Conservation (phyloP, 2,329 filamentous ascomycete species). For the Cladosporium sp. region DNA sequence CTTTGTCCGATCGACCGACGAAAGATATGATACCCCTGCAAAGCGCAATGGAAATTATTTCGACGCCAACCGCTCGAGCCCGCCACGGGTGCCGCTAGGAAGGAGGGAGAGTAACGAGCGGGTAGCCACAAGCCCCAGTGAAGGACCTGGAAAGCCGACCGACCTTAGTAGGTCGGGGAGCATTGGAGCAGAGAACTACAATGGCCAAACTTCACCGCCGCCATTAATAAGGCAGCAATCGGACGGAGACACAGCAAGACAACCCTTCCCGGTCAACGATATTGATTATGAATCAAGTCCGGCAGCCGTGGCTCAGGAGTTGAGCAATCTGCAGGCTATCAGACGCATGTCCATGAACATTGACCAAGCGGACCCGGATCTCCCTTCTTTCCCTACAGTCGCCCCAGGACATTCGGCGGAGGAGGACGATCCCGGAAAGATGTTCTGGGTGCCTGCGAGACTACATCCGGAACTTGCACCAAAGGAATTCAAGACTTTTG, state of each 20-base stretch:
- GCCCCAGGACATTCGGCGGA: constrained; percentile 65
- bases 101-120: constrained; percentile 33
- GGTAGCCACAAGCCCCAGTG: constrained; percentile 17
- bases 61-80: constrained; percentile 19
- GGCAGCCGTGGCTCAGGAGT: constrained; percentile 82
- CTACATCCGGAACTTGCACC: constrained; percentile 93
- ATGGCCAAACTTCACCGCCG: constrained; percentile 32
- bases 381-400: constrained; percentile 66
- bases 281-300: constrained; percentile 87
- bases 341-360: constrained; percentile 95
- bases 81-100: constrained; percentile 25
- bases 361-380: constrained; percentile 64
- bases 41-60: constrained; percentile 27
- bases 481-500: constrained; percentile 92
- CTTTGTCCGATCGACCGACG: constrained; percentile 62
- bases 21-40: constrained; percentile 36
- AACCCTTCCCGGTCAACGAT: constrained; percentile 67
- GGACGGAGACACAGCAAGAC: constrained; percentile 30
- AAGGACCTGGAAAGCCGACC: constrained; percentile 13
- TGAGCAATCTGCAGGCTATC: constrained; percentile 87
- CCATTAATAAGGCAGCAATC: constrained; percentile 31
- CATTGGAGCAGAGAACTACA: constrained; percentile 23
- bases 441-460: constrained; percentile 94
- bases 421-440: constrained; percentile 78
- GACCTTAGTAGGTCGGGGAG: constrained; percentile 34